Evolutionary conservation across 2,329 filamentous ascomycete genomes (phyloP).

Genomic region (Alternaria viburni): DNA sequence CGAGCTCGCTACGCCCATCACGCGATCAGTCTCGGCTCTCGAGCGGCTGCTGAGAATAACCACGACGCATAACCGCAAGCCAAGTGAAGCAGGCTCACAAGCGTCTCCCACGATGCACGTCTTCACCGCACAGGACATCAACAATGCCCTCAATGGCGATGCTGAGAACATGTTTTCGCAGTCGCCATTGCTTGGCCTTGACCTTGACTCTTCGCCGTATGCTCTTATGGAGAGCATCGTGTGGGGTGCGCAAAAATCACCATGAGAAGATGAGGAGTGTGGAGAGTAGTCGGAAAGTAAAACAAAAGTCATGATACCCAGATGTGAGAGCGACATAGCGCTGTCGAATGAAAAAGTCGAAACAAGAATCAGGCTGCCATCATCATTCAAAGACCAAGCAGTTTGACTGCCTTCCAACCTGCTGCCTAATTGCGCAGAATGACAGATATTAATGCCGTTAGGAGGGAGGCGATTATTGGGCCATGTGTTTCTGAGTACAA

Average conservation of each 20-base stretch:
- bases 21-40: constrained; percentile 55
- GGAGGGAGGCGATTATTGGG: neutral
- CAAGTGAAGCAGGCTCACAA: constrained; percentile 39
- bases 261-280: neutral
- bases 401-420: neutral
- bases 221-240: constrained; percentile 58
- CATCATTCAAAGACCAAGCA: neutral
- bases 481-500: neutral
- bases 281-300: neutral
- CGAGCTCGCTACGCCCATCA: constrained; percentile 56
- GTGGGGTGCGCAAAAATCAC: constrained; percentile 47
- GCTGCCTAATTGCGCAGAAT: neutral
- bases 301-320: constrained; percentile 10
- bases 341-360: neutral
- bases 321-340: neutral
- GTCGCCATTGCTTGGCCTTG: constrained; percentile 45
- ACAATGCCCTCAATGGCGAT: constrained; percentile 43
- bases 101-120: constrained; percentile 39
- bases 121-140: constrained; percentile 47
- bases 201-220: constrained; percentile 55
- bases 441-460: neutral
- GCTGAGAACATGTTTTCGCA: constrained; percentile 36
- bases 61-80: constrained; percentile 24
- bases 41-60: constrained; percentile 50
- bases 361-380: neutral